phyloP scores from a whole-genome alignment of 2,329 filamentous ascomycete genomes.

The Botrytis pseudocinerea region DNA sequence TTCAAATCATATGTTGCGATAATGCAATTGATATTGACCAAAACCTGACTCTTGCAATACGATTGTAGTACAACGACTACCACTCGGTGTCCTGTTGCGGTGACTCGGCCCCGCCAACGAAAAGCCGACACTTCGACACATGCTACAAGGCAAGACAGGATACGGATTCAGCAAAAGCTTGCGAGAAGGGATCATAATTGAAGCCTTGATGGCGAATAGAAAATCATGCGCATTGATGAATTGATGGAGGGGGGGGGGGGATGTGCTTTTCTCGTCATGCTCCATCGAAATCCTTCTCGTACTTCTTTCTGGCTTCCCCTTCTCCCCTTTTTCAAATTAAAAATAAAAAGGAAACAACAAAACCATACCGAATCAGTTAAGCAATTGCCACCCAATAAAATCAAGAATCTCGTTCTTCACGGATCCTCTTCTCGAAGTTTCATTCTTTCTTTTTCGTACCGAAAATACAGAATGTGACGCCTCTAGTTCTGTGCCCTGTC shows the following conservation, averaged over 20 bases:
- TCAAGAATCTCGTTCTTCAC: constrained; percentile 5
- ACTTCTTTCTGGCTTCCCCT: not conserved
- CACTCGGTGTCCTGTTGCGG: constrained; percentile 8
- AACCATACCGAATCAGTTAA: not conserved
- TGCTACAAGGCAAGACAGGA: not conserved
- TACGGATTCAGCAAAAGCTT: not conserved
- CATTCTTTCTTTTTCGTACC: constrained; percentile 17
- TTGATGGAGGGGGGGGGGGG: not conserved
- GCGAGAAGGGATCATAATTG: not conserved
- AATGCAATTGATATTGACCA: not conserved
- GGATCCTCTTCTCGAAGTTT: constrained; percentile 14
- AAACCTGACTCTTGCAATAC: not conserved
- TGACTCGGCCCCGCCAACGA: not conserved
- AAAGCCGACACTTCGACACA: constrained; percentile 4
- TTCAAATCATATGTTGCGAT: not conserved
- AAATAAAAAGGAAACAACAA: constrained; percentile 2
- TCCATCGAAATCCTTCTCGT: not conserved
- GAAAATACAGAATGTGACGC: constrained; percentile 3
- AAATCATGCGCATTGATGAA: not conserved
- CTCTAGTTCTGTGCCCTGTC: constrained; percentile 1
- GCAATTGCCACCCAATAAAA: not conserved
- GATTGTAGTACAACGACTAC: not conserved
- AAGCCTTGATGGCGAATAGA: constrained; percentile 2
- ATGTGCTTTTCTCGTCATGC: not conserved
- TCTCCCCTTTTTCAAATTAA: not conserved